Base-by-base conservation (phyloP, 2,329 filamentous ascomycete species). In the Leptographium flavum region DNA sequence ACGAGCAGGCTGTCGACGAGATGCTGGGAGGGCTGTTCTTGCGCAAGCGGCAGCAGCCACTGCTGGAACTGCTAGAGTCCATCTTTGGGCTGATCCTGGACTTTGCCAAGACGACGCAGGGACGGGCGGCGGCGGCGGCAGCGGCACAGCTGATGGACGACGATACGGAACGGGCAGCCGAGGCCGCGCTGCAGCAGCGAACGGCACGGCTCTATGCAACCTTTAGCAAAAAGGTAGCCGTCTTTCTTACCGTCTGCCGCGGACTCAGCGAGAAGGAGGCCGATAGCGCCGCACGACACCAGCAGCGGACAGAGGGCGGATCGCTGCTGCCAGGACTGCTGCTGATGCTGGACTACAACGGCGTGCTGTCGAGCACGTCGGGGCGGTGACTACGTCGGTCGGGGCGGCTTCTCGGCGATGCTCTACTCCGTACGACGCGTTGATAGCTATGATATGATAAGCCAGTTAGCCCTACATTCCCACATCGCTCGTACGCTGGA, bases 11-110 rank as follows among this genome's bases (percentile, higher is more conserved):
- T 8, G 68, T 94, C 2, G 82, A 93, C 56, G 71, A 77, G 42
- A 87, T 93, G 39, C 74, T 88, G 64, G 76, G 79, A 49, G 76
- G 77, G 0, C 65, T 92, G 0, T 70, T 94, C 14, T 65, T 94
- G 3, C 73, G 83, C 47, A 84, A 83, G 55, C 70, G 83, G 31
- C 87, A 94, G 58, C 70, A 77, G 47, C 80, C 84, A 1, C 75
- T 87, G 0, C 67, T 87, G 50, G 74, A 73, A 33, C 63, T 93
- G 0, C 64, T 94, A 0, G 83, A 93, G 49, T 81, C 83, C 17
- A 83, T 90, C 2, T 90, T 93, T 51, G 67, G 69, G 1, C 61
- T 76, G 0, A 73, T 94, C n/a, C 64, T 94, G 11, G 65, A 70
- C 13, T 92, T 92, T 56, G 77, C 80, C n/a, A 73, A 70, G 53